Base-by-base conservation (phyloP, 805 yeast genomes). In the Kluyveromyces siamensis region DNA sequence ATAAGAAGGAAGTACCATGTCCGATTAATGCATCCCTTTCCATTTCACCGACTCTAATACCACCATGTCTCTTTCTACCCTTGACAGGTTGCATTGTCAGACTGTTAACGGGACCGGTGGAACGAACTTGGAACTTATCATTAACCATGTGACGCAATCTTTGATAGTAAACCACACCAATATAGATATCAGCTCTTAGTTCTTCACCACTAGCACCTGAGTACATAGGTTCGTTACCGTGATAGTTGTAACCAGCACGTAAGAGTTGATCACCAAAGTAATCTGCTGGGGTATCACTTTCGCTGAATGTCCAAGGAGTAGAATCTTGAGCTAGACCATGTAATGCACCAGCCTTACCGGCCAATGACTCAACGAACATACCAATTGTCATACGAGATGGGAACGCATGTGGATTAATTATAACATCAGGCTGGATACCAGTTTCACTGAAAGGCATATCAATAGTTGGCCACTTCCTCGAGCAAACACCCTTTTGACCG, bases 371-470 rank as follows among this genome's bases (percentile, higher is more conserved):
- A 44, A 93, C 97, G 71, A 93, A 93, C 98, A 93, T 93, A 74
- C 99, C 99, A 69, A 93, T 91, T 11, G 99, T 93, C 99, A 93
- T 93, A 75, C 99, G 93, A 44, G 98, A 91, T 59, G 99, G 99
- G 91, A 91, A 93, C 56, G 98, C 99, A 68, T 91, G 99, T 3
- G 99, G 99, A 67, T 93, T 93, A 63, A 93, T 93, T 63, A 93
- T 93, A 58, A 93, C 85, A 71, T 93, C 99, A 2, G 99, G 99
- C 67, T 87, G 96, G 52, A 93, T 91, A 61, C 99, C 99, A 35
- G 87, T 74, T 71, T 93, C 99, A 55, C 88, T 79, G 73, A 93
- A 93, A 48, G 99, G 99, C 96, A 93, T 82, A 68, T 93, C 98
- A 54, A 87, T 75, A 46, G 88, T 83, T 33, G 98, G 99, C 96